A percentile compares a stretch with the other conserved stretches of the same genome.
Conservation (phyloP, 2,329 filamentous ascomycete genomes). For the Ceratocystis albifundus region DNA sequence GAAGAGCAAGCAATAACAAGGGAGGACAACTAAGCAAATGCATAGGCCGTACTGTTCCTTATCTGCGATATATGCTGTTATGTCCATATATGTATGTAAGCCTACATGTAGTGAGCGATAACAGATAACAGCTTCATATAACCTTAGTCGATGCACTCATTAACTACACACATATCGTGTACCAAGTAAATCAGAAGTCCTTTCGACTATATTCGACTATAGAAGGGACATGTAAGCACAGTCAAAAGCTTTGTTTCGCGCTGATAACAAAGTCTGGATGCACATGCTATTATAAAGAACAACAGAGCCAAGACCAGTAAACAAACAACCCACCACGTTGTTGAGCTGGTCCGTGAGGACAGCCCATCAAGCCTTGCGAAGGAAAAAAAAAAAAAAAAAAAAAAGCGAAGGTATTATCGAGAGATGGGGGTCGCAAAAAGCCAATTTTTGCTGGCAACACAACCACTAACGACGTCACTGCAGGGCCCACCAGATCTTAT, state of each 20-base stretch:
- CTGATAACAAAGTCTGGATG: neutral
- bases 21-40: too few relatives aligned
- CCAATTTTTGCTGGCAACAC: neutral
- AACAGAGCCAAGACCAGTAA: neutral
- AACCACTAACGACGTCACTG: conserved; percentile 8
- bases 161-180: neutral
- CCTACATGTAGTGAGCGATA: neutral
- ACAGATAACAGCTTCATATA: neutral
- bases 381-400: neutral
- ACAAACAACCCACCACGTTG: conserved; percentile 9
- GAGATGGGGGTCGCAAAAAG: neutral
- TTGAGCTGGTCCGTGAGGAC: neutral
- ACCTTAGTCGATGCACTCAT: neutral
- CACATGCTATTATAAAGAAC: neutral
- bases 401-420: conserved; percentile 9
- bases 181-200: too few relatives aligned
- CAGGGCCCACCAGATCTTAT: conserved; percentile 7
- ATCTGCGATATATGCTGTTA: too few relatives aligned
- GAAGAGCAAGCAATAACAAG: too few relatives aligned
- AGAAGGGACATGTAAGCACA: neutral
- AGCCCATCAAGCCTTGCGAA: neutral
- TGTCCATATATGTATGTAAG: too few relatives aligned
- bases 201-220: too few relatives aligned
- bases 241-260: neutral
- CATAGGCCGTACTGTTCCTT: too few relatives aligned